Conservation (phyloP, 2,329 filamentous ascomycete species). For the Coniochaeta ligniaria region DNA sequence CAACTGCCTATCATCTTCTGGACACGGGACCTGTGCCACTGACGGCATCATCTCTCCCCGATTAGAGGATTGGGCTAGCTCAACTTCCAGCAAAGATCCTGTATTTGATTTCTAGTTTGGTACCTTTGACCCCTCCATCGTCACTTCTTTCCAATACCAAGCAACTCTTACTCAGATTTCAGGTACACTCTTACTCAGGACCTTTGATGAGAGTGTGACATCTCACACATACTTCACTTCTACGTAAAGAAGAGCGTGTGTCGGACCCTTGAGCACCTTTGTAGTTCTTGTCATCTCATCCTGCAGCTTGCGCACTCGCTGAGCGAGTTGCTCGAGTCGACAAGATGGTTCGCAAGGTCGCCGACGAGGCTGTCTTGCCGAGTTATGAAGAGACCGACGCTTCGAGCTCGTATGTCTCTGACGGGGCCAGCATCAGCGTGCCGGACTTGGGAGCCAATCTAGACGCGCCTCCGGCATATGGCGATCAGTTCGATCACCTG, state of each 20-base stretch:
- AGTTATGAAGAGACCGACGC: not conserved
- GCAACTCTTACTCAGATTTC: not conserved
- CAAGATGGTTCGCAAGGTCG: not conserved
- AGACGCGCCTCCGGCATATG: slow-evolving; percentile 50
- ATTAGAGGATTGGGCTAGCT: not conserved
- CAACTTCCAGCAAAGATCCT: not conserved
- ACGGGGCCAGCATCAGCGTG: slow-evolving; percentile 25
- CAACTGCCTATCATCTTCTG: not conserved
- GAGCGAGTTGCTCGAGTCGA: not conserved
- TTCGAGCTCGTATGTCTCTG: slow-evolving; percentile 16
- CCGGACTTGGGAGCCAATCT: slow-evolving; percentile 31
- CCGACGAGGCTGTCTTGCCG: not conserved
- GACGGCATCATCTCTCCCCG: not conserved
- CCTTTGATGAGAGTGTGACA: not conserved
- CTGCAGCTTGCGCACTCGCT: not conserved
- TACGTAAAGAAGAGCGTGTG: not conserved
- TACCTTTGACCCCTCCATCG: not conserved
- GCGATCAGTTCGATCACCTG: slow-evolving; percentile 46
- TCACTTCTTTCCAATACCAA: not conserved
- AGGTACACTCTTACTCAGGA: not conserved
- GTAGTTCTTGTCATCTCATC: not conserved
- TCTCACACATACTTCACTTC: not conserved
- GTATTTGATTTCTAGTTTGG: not conserved
- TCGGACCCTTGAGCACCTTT: not conserved
- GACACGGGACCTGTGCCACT: not conserved